Percentiles rank a stretch among this genome's conserved stretches.
Evolutionary conservation across 176 grass and related monocot genomes (phyloP).

Genomic region (Juncus inflexus): DNA sequence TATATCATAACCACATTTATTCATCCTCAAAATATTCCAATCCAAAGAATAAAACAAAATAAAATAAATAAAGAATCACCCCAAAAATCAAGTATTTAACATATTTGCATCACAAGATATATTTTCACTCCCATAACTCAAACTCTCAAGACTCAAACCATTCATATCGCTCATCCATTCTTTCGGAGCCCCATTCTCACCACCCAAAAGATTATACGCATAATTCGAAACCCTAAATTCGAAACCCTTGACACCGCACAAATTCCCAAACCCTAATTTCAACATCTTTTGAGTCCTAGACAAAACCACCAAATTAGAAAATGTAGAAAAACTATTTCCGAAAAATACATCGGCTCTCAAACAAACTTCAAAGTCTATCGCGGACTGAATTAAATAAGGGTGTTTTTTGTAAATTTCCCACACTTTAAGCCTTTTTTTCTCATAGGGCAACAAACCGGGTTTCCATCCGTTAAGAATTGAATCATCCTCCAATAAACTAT

Average conservation of each 20-base stretch:
- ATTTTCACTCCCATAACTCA: conserved; percentile 86
- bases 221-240: conserved; percentile 53
- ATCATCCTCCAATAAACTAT: conserved; percentile 86
- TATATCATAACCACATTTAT: background rate
- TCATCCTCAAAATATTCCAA: background rate
- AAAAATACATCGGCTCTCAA: conserved; percentile 72
- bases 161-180: conserved; percentile 89
- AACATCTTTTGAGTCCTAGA: conserved; percentile 73
- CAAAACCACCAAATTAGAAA: conserved; percentile 78
- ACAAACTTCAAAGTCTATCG: conserved; percentile 97
- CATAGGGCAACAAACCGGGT: conserved; percentile 71
- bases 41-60: conserved; percentile 6
- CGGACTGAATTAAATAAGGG: conserved; percentile 93
- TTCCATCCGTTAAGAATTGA: conserved; percentile 91
- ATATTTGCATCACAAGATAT: conserved; percentile 60
- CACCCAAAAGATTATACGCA: conserved; percentile 78
- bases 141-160: conserved; percentile 54
- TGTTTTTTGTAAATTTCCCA: conserved; percentile 63
- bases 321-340: conserved; percentile 98
- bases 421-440: conserved; percentile 87
- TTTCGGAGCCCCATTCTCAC: conserved; percentile 42
- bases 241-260: conserved; percentile 29
- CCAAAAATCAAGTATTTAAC: conserved; percentile 1
- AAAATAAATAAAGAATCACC: background rate
- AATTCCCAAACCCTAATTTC: conserved; percentile 54